Base-by-base conservation (phyloP, 1,284 basidiomycete species). In the Microbotryum scabiosae region DNA sequence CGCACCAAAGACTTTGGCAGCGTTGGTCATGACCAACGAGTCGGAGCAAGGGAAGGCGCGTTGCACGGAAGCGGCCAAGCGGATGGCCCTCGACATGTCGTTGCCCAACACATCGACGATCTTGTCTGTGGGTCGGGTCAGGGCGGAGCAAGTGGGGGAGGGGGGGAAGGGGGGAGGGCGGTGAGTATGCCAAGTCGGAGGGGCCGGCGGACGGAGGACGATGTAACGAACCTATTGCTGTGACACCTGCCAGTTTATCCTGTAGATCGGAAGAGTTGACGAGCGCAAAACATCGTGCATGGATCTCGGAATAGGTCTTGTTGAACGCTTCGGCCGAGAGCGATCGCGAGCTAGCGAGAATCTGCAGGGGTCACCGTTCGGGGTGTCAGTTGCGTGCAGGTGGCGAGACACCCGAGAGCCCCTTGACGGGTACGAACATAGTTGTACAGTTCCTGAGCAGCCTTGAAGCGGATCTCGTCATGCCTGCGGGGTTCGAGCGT, bases 1-100 rank as follows among this genome's bases (percentile, higher is more conserved):
- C 67, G 32, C 20, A 66, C 69, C 70, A 54, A 73, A 74, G 16
- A 72, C 72, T 51, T 71, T 72, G 9, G 72, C 71, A 16, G 73
- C 72, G n/a, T 71, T 63, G 2, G 69, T 69, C 73, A 73, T 74
- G 46, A 74, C 71, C 20, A 70, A 66, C 10, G 73, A 69, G 57
- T 74, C 73, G 12, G 71, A 66, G 45, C 70, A 72, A 2, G 72
- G 72, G 43, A 74, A 68, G 32, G 72, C 72, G 28, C 72, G 70
- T 56, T 70, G 69, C 49, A 72, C 70, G 21, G 72, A 71, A 1
- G 70, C 68, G 8, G 70, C 71, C 10, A 74, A 61, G 43, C 71
- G 63, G 44, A 71, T 67, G 47, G 71, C 72, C 43, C 69, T 61
- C n/a, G 69, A 69, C 61, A 70, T 66, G 64, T 73, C 73, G 51